Conservation (phyloP, 164 flowering plant species). For the Nymphaea colorata region DNA sequence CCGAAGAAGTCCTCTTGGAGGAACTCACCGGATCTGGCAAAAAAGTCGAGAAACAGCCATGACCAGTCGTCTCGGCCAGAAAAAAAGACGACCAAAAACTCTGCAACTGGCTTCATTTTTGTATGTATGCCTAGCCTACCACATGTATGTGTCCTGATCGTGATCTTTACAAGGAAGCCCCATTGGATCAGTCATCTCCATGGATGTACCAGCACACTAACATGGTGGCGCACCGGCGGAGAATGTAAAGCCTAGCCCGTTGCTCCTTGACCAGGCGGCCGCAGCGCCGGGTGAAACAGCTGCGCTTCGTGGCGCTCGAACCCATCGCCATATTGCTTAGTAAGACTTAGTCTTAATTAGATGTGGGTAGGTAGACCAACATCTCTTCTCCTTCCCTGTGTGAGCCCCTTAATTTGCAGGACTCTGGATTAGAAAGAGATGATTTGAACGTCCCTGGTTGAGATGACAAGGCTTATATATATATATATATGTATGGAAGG, state of each 20-base stretch:
- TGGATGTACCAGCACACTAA: conserved; percentile 65
- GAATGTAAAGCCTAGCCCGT: conserved; percentile 53
- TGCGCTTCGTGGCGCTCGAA: conserved; percentile 3
- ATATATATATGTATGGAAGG: no score
- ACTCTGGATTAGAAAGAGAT: neutral
- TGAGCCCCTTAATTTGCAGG: conserved; percentile 2
- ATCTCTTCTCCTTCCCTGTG: neutral
- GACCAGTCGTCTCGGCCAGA: neutral
- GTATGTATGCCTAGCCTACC: no score
- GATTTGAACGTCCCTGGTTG: conserved; percentile 5
- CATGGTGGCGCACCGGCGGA: conserved; percentile 78
- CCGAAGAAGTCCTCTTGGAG: neutral
- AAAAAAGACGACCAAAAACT: neutral
- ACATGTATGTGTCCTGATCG: neutral
- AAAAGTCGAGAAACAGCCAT: neutral
- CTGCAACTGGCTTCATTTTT: neutral
- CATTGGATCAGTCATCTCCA: conserved; percentile 17
- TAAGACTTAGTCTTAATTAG: neutral
- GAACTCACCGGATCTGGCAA: neutral
- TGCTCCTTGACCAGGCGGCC: conserved; percentile 57
- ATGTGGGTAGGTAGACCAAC: conserved; percentile 3
- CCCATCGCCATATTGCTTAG: neutral
- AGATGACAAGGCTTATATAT: neutral
- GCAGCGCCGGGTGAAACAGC: conserved; percentile 44
- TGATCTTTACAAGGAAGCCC: neutral